Evolutionary conservation across 345 rosid genomes (phyloP), one percentile per base, ranked within the genome.

Genomic region (Citrus mangshanensis): DNA sequence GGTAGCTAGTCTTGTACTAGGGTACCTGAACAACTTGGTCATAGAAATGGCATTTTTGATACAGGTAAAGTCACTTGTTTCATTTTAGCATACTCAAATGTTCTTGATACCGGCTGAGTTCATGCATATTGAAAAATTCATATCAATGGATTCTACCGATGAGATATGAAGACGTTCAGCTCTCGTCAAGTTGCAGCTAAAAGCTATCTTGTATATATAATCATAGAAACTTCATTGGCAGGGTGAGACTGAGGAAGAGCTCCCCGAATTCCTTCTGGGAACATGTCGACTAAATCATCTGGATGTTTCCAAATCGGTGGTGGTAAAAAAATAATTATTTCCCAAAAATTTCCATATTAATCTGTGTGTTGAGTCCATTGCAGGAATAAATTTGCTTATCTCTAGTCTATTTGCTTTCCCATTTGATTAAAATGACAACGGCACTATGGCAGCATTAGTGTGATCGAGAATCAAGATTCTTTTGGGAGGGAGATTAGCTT

Each of bases 11-110:
- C 93, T 97, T 65, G 95, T 92, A 76, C 91, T 91, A 16, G 97
- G 99, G 22, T 93, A 97, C 74, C 84, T 97, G 22, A 94, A 79
- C 91, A 93, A 90, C 78, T 68, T 94, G 89, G 95, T 94, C 67
- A 76, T 93, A 22, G 99, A 94, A 89, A 85, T 94, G 97, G 98
- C 99, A 67, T 97, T 94, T 87, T 46, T 97, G 83, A 84, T 97
- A 80, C 95, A 97, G 94, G 98, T 91, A 83, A 74, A 32, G 6
- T 68, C 27, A 63, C 42, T 27, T 30, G 24, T 63, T 24, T 6
- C 32, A n/a, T 19, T 4, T 4, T 1, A 24, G 7, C n/a, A 38
- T 21, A 38, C 18, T n/a, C 27, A 10, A 9, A 58, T 22, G 6
- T 42, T 37, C 19, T 18, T 9, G 4, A 14, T n/a, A 10, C 30